These are phyloP conservation scores for Podospora tetraspora DNA, from an alignment of 495 filamentous ascomycete species.

Conservation along the genomic window DNA sequence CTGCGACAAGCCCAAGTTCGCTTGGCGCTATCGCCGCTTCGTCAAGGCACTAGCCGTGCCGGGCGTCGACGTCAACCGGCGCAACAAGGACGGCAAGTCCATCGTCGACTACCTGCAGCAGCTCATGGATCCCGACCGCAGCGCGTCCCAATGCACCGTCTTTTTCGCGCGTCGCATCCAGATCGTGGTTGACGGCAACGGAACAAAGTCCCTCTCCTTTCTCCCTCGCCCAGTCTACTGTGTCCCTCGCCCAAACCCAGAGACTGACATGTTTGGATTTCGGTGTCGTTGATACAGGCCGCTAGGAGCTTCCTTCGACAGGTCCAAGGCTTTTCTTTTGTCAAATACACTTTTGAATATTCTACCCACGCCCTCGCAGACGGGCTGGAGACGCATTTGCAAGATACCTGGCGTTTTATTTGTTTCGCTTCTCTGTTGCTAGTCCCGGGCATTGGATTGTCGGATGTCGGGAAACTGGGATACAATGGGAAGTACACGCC, in stretches of 20 bases:
- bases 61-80: slow-evolving; percentile 19
- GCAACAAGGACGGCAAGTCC: slow-evolving; percentile 14
- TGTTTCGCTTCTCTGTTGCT: background rate
- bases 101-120: slow-evolving; percentile 15
- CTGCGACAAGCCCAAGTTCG: slow-evolving; percentile 7
- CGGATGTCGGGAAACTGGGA: background rate
- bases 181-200: slow-evolving; percentile 12
- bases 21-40: slow-evolving; percentile 21
- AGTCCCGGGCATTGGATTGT: background rate
- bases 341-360: background rate
- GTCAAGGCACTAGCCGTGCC: slow-evolving; percentile 14
- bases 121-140: slow-evolving; percentile 12
- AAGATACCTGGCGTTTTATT: background rate
- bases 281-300: background rate
- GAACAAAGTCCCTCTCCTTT: slow-evolving; percentile 14
- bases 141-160: slow-evolving; percentile 3
- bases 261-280: too few species aligned
- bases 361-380: background rate
- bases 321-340: background rate
- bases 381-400: background rate
- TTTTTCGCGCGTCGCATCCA: slow-evolving; percentile 19
- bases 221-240: slow-evolving; percentile 6
- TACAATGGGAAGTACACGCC: background rate
- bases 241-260: too few species aligned
- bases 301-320: background rate